Evolutionary conservation across 345 rosid genomes (phyloP), one percentile per base, ranked within the genome.

Genomic region (Leavenworthia alabamica): DNA sequence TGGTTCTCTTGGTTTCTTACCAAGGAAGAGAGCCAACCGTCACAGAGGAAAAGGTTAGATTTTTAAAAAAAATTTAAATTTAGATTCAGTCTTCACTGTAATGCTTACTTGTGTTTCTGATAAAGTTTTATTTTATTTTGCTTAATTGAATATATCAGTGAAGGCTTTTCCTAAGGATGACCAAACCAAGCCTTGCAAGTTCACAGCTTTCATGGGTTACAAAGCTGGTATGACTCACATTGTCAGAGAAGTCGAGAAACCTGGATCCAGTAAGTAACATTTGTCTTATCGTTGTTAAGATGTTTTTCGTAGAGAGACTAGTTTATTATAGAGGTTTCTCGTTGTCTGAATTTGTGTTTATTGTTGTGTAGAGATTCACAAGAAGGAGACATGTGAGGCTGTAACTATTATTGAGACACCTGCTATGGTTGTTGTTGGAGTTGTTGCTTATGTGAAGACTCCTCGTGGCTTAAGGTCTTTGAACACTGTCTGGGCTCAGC

Each of bases 151-250:
- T 1, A 37, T 7, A 37, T n/a, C 84, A 89, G 96, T 89, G 86
- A 86, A 86, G 84, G 88, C 96, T 6, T 89, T 89, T 45, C 94
- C 96, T 22, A 89, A 82, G 78, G 96, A 89, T 79, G 90, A 86
- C 49, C 83, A 80, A 29, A 62, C 52, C 56, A 89, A 89, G 77
- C 86, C 90, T 10, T 83, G 87, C 84, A 86, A 64, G 75, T 79
- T 89, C 19, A 89, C 94, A n/a, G 87, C 96, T 40, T 86, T 89
- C 77, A 28, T 89, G 78, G 94, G 94, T 43, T 86, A 89, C 79
- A 86, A 89, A 73, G 96, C 96, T 74, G 91, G 96, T 3, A 89
- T 86, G 96, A 86, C 96, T 9, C 96, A 89, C 75, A 89, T 89
- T 79, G 93, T 89, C 32, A 68, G 94, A 51, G 96, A 89, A 52